A percentile compares a stretch with the other conserved stretches of the same genome.
These are phyloP conservation scores for Tricholoma bakamatsutake DNA, from an alignment of 768 basidiomycete species.

Conservation along the genomic window DNA sequence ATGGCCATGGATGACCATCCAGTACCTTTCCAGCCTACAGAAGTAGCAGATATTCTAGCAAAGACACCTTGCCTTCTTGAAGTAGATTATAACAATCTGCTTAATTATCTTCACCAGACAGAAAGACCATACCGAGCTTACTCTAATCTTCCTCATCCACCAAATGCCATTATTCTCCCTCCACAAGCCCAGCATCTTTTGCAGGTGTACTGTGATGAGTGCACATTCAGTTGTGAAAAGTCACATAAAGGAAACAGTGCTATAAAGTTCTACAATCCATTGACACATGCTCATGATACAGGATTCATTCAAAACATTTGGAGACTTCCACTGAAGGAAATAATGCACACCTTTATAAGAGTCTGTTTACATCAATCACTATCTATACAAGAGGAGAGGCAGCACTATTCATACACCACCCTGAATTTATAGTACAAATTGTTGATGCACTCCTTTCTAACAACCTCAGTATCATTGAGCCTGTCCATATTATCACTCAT, in stretches of 20 bases:
- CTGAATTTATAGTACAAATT: conserved; percentile 12
- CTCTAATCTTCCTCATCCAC: conserved; percentile 11
- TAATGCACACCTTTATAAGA: conserved; percentile 15
- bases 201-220: conserved; percentile 10
- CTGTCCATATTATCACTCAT: conserved; percentile 20
- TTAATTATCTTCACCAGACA: conserved; percentile 13
- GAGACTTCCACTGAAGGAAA: conserved; percentile 15
- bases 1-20: neutral
- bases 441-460: conserved; percentile 11
- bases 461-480: conserved; percentile 17
- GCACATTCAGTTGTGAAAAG: conserved; percentile 14
- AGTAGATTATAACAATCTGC: conserved; percentile 11
- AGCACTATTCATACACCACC: conserved; percentile 15
- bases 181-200: conserved; percentile 6
- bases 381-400: conserved; percentile 6
- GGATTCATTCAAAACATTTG: conserved; percentile 15
- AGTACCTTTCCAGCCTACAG: neutral
- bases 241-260: conserved; percentile 18
- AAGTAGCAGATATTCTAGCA: conserved; percentile 7
- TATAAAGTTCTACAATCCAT: conserved; percentile 17
- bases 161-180: conserved; percentile 11
- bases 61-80: conserved; percentile 5
- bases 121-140: conserved; percentile 4
- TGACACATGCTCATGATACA: conserved; percentile 5
- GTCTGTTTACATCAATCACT: conserved; percentile 15